Conservation (phyloP, 2,329 filamentous ascomycete species). For the Fusarium multiceps region DNA sequence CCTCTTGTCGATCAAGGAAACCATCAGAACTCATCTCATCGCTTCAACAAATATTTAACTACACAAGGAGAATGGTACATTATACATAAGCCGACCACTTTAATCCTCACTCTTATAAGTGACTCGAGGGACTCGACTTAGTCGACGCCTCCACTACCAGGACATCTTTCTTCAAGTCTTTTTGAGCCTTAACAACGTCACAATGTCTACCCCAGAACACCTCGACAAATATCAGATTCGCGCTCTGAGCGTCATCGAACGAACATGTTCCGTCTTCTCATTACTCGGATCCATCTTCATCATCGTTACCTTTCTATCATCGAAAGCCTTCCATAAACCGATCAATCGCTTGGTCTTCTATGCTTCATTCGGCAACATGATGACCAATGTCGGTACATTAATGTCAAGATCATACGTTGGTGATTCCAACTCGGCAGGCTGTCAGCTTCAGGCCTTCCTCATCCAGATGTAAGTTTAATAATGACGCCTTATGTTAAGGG, state of each 20-base stretch:
- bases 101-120: not conserved
- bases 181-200: conserved; percentile 2
- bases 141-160: not conserved
- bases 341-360: conserved; percentile 89
- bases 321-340: conserved; percentile 80
- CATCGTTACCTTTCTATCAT: conserved; percentile 75
- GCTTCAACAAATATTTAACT: not conserved
- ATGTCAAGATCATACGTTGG: conserved; percentile 73
- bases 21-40: not conserved
- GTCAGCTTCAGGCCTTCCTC: conserved; percentile 80
- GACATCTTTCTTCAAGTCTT: not conserved
- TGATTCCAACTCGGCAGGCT: conserved; percentile 61
- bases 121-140: not conserved
- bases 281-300: conserved; percentile 77
- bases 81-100: conserved; percentile 9
- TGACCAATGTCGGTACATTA: conserved; percentile 80
- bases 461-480: conserved; percentile 77
- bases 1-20: not conserved
- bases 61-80: conserved; percentile 25
- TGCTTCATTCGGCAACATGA: conserved; percentile 82
- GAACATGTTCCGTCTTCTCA: conserved; percentile 76
- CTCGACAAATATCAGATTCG: conserved; percentile 55
- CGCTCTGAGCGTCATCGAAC: conserved; percentile 71
- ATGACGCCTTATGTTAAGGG: not conserved
- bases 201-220: conserved; percentile 31